These are phyloP conservation scores for Lathyrus aphaca DNA, from an alignment of 306 rosid species.

Conservation along the genomic window DNA sequence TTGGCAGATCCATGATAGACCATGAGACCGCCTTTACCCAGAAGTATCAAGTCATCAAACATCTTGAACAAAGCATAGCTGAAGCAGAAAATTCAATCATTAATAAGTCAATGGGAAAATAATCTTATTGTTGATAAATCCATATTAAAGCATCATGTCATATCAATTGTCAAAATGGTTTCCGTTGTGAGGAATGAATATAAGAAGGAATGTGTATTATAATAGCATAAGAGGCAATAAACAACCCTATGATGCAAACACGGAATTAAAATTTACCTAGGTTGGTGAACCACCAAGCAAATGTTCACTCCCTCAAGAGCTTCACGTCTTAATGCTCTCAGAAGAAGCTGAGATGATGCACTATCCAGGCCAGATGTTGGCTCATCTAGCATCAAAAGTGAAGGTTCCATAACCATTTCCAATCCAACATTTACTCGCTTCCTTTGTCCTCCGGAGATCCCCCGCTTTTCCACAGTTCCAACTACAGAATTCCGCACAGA, in stretches of 20 bases:
- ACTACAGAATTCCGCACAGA: constrained; percentile 80
- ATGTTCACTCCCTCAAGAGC: constrained; percentile 97
- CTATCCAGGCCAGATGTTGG: constrained; percentile 99
- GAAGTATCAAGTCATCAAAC: constrained; percentile 95
- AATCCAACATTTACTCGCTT: constrained; percentile 95
- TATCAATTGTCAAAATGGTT: constrained; percentile 22
- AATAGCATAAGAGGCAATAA: not conserved
- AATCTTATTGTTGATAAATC: constrained; percentile 7
- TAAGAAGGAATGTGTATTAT: not conserved
- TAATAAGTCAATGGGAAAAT: constrained; percentile 31
- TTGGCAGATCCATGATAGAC: constrained; percentile 88
- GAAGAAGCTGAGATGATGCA: constrained; percentile 91
- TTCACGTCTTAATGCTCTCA: constrained; percentile 91
- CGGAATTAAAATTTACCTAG: constrained; percentile 62
- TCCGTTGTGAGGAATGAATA: constrained; percentile 1
- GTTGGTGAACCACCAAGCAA: constrained; percentile 99
- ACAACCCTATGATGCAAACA: constrained; percentile 26
- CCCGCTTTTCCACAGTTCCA: constrained; percentile 95
- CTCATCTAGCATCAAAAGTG: constrained; percentile 91
- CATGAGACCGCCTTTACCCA: constrained; percentile 97
- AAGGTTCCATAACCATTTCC: constrained; percentile 99
- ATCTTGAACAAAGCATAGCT: constrained; percentile 93
- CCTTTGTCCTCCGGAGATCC: constrained; percentile 97
- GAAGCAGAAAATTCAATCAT: constrained; percentile 45
- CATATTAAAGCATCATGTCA: not conserved